Conservation (phyloP, 805 yeast species). For the Lachancea mirantina region DNA sequence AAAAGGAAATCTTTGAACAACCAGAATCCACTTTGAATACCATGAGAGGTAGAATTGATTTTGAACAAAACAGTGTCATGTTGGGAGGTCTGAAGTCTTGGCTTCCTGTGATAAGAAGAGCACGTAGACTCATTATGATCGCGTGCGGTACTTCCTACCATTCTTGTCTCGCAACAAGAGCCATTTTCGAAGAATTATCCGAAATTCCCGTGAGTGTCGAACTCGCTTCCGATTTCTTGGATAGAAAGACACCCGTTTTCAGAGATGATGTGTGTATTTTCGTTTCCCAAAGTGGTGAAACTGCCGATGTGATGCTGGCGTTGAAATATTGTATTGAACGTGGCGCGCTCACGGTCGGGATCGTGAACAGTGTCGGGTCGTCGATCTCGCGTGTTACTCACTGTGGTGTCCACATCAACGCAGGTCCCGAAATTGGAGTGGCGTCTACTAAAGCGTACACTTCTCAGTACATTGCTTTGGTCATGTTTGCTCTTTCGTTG, state of each 20-base stretch:
- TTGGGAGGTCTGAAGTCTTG: constrained; percentile 86
- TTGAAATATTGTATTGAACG: constrained; percentile 92
- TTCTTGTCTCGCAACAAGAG: constrained; percentile 95
- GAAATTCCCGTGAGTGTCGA: constrained; percentile 92
- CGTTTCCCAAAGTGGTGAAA: constrained; percentile 98
- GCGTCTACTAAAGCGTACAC: constrained; percentile 99
- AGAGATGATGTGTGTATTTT: constrained; percentile 97
- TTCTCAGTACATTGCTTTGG: constrained; percentile 94
- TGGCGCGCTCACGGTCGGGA: constrained; percentile 96
- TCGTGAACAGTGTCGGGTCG: constrained; percentile 96
- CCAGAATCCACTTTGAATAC: constrained; percentile 98
- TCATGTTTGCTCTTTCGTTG: constrained; percentile 91
- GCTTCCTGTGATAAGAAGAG: constrained; percentile 83
- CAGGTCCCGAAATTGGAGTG: constrained; percentile 99
- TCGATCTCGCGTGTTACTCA: constrained; percentile 93
- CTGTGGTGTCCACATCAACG: constrained; percentile 99
- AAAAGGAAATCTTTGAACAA: constrained; percentile 96
- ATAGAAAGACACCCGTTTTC: constrained; percentile 92
- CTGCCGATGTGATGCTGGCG: constrained; percentile 95
- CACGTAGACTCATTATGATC: constrained; percentile 93
- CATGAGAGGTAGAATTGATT: constrained; percentile 98
- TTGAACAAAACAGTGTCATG: constrained; percentile 65
- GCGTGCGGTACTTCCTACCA: constrained; percentile 99
- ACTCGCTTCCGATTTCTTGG: constrained; percentile 90
- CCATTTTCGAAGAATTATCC: constrained; percentile 91